phyloP scores from a whole-genome alignment of 345 rosid genomes.

The Brassica nigra region DNA sequence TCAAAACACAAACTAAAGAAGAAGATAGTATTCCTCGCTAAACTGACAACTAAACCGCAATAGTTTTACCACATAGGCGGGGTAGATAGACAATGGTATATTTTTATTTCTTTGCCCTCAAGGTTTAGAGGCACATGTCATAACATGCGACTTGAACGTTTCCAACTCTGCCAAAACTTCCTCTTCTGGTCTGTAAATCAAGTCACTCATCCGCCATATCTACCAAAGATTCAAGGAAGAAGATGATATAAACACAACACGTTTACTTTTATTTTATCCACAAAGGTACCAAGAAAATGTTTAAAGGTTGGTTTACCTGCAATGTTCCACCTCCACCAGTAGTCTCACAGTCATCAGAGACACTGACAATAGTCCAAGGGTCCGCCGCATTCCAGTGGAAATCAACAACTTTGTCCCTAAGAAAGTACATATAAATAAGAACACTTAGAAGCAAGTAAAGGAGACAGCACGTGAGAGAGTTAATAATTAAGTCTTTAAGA shows the following conservation, averaged over 20 bases:
- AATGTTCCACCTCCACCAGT: conserved; percentile 96
- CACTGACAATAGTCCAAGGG: conserved; percentile 97
- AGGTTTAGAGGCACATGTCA: conserved; percentile 70
- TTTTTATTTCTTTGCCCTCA: conserved; percentile 37
- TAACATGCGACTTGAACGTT: conserved; percentile 85
- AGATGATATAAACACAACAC: background rate
- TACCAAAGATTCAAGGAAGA: conserved; percentile 32
- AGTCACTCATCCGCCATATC: conserved; percentile 99
- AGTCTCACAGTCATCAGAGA: conserved; percentile 93
- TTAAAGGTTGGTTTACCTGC: conserved; percentile 45
- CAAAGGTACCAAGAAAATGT: background rate
- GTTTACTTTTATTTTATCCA: background rate
- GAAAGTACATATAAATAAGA: background rate
- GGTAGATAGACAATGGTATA: conserved; percentile 7
- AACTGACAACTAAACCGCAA: conserved; percentile 26
- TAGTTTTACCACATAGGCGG: conserved; percentile 17
- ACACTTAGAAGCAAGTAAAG: conserved; percentile 12
- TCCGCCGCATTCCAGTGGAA: conserved; percentile 89
- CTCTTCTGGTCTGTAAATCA: conserved; percentile 92
- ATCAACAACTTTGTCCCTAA: conserved; percentile 95
- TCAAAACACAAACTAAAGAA: conserved; percentile 27
- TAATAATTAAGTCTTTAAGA: background rate
- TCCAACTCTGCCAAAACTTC: conserved; percentile 92
- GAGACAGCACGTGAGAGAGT: background rate
- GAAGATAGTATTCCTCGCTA: conserved; percentile 15